These are phyloP conservation scores for Vigna hirtella DNA, from an alignment of 306 rosid genomes.

Conservation along the genomic window DNA sequence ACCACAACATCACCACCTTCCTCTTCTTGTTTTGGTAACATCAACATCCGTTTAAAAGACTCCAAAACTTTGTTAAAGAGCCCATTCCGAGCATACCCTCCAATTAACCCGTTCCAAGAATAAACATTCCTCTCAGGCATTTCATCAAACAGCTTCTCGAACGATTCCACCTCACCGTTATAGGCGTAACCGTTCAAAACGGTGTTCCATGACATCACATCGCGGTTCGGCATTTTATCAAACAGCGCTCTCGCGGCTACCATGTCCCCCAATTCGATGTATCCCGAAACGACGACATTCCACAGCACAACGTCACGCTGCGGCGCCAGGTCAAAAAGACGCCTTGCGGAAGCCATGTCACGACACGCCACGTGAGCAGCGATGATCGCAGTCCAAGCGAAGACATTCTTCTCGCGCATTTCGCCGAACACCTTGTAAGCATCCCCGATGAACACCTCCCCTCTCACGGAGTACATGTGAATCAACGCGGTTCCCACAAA, in stretches of 20 bases:
- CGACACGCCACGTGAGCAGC: conserved; percentile 54
- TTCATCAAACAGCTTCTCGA: conserved; percentile 66
- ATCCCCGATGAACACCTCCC: conserved; percentile 47
- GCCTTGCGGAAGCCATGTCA: conserved; percentile 61
- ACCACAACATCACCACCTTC: conserved; percentile 40
- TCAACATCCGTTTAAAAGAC: conserved; percentile 69
- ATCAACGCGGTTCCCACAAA: conserved; percentile 67
- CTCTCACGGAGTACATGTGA: conserved; percentile 63
- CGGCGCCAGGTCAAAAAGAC: conserved; percentile 68
- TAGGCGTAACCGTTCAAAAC: conserved; percentile 72
- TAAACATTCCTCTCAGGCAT: conserved; percentile 76
- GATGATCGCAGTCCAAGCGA: conserved; percentile 80
- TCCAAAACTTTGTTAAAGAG: conserved; percentile 53
- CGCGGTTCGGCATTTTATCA: conserved; percentile 66
- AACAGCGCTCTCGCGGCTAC: conserved; percentile 62
- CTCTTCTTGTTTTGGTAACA: not conserved
- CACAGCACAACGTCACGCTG: conserved; percentile 76
- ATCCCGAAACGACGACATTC: conserved; percentile 73
- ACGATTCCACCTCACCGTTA: conserved; percentile 56
- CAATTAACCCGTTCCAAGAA: conserved; percentile 82
- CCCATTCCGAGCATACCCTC: conserved; percentile 65
- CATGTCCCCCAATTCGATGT: conserved; percentile 62
- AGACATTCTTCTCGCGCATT: conserved; percentile 70
- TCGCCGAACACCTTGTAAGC: conserved; percentile 75
- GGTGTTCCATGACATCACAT: conserved; percentile 77